phyloP scores from a whole-genome alignment of 2,329 filamentous ascomycete genomes.

The Alternaria gansuensis region DNA sequence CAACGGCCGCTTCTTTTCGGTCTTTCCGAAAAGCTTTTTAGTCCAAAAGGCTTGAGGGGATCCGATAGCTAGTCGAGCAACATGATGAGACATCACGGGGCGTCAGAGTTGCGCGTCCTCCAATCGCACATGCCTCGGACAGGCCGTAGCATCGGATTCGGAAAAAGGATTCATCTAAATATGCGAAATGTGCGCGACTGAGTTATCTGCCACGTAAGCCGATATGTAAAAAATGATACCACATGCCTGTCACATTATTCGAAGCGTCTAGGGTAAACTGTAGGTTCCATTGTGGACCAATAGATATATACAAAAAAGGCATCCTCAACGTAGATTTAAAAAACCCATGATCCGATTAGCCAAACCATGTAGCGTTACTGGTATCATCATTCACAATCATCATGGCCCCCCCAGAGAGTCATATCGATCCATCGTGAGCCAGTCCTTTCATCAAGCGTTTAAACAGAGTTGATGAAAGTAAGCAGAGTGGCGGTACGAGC shows the following conservation, averaged over 20 bases:
- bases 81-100: neutral
- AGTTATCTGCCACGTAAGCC: neutral
- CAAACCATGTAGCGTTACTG: conserved; percentile 2
- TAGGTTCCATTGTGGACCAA: conserved; percentile 3
- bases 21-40: neutral
- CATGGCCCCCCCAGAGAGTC: neutral
- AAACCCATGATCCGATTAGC: neutral
- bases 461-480: conserved; percentile 36
- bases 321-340: neutral
- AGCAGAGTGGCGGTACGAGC: conserved; percentile 27
- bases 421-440: neutral
- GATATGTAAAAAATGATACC: neutral
- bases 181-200: neutral
- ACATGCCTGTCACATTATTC: neutral
- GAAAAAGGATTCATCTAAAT: neutral
- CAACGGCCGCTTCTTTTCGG: neutral
- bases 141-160: neutral
- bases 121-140: neutral
- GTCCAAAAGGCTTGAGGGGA: neutral
- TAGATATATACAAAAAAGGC: conserved; percentile 6
- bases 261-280: neutral
- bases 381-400: conserved; percentile 5
- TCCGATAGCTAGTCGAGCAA: neutral
- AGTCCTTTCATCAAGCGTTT: conserved; percentile 1
- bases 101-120: neutral